phyloP scores from a whole-genome alignment of 208 protist species.

The Crithidia mellificae region DNA sequence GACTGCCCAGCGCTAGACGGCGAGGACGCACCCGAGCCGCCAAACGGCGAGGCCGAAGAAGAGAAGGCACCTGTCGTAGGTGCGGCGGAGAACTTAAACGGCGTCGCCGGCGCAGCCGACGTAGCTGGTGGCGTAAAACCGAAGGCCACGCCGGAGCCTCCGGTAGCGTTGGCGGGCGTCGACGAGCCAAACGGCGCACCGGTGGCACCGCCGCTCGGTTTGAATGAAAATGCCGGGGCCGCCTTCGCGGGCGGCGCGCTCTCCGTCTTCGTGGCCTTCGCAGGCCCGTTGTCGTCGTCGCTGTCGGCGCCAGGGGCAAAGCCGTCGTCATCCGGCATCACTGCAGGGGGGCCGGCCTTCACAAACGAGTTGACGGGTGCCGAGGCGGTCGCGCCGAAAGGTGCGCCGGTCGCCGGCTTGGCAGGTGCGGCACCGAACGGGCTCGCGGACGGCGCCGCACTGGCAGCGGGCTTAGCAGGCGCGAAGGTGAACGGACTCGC shows the following conservation, averaged over 20 bases:
- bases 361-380: slow-evolving; percentile 41
- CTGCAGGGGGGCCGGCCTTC: slow-evolving; percentile 55
- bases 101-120: not conserved
- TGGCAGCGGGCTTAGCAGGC: slow-evolving; percentile 7
- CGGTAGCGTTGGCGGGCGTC: not conserved
- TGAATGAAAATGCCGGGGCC: slow-evolving; percentile 34
- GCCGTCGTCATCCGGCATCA: slow-evolving; percentile 62
- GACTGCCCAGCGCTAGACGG: not conserved
- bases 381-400: slow-evolving; percentile 7
- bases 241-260: not conserved
- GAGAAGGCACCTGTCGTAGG: slow-evolving; percentile 4
- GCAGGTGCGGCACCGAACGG: slow-evolving; percentile 1
- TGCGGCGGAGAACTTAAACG: slow-evolving; percentile 8
- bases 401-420: not conserved
- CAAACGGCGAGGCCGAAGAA: not conserved
- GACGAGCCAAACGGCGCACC: slow-evolving; percentile 5
- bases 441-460: not conserved
- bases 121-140: slow-evolving; percentile 3
- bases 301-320: slow-evolving; percentile 63
- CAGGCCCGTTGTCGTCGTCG: slow-evolving; percentile 33
- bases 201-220: not conserved
- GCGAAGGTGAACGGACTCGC: slow-evolving; percentile 29
- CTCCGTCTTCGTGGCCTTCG: slow-evolving; percentile 11
- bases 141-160: slow-evolving; percentile 32
- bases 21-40: not conserved